A percentile compares a stretch with the other conserved stretches of the same genome.
Evolutionary conservation across 306 rosid genomes (phyloP).

Genomic region (Oemleria cerasiformis): DNA sequence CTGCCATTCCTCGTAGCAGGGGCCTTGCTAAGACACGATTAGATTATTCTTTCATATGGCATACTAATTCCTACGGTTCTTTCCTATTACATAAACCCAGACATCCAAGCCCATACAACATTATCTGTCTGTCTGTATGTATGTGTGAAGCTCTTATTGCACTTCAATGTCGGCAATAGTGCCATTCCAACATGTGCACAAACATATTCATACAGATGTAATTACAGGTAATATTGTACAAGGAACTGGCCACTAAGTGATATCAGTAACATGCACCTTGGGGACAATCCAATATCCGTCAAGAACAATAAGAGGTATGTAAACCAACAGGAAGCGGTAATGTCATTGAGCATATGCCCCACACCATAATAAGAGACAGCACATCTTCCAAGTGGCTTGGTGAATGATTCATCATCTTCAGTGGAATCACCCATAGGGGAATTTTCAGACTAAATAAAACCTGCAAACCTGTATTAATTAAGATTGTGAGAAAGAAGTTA

Average conservation of each 20-base stretch:
- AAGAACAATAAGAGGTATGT: conserved; percentile 83
- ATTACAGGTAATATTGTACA: not conserved
- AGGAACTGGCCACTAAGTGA: not conserved
- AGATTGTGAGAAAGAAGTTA: conserved; percentile 14
- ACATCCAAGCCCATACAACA: not conserved
- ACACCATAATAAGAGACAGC: conserved; percentile 73
- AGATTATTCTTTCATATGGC: not conserved
- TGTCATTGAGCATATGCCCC: conserved; percentile 99
- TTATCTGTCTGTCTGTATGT: not conserved
- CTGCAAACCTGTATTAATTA: conserved; percentile 41
- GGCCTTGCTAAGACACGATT: not conserved
- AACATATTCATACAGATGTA: not conserved
- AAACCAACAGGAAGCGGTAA: conserved; percentile 95
- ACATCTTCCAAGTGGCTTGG: conserved; percentile 63
- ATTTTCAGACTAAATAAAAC: conserved; percentile 14
- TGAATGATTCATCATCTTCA: conserved; percentile 48
- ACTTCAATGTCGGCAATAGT: not conserved
- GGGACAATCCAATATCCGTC: conserved; percentile 84
- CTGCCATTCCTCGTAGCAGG: not conserved
- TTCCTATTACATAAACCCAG: not conserved
- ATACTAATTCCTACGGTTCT: not conserved
- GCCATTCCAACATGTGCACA: not conserved
- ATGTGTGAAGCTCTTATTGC: not conserved
- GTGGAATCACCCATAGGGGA: conserved; percentile 38
- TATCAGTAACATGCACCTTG: conserved; percentile 44